Evolutionary conservation across 345 rosid species (phyloP).

Genomic region (Dovyalis caffra): DNA sequence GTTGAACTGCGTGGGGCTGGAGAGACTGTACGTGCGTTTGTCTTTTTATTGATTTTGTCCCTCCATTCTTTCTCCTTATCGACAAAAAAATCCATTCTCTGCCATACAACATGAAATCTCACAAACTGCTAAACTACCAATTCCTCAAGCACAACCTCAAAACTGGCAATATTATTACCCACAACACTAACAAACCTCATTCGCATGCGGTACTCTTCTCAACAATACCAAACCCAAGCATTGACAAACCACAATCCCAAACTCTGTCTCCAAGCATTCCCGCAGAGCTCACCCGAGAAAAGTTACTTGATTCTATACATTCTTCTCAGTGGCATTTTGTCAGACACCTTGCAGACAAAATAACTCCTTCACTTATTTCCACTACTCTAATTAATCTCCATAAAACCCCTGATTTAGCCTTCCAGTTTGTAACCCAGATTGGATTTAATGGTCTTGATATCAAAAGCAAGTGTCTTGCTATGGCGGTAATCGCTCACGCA

Average conservation of each 20-base stretch:
- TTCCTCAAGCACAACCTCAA: conserved; percentile 15
- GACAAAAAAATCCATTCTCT: not conserved
- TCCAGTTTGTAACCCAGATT: conserved; percentile 44
- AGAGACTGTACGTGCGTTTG: too few species aligned
- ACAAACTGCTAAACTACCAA: conserved; percentile 13
- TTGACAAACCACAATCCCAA: not conserved
- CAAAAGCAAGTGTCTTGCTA: conserved; percentile 58
- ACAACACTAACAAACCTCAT: not conserved
- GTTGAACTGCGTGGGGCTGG: too few species aligned
- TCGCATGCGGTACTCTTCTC: conserved; percentile 22
- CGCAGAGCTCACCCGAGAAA: conserved; percentile 1
- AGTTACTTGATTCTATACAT: conserved; percentile 25
- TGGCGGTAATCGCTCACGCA: conserved; percentile 52
- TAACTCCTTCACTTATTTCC: conserved; percentile 46
- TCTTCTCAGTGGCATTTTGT: conserved; percentile 81
- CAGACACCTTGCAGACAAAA: conserved; percentile 48
- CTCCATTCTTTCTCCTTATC: not conserved
- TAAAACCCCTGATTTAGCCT: conserved; percentile 59
- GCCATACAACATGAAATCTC: conserved; percentile 31
- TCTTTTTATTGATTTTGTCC: too few species aligned
- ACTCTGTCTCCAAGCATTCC: conserved; percentile 9
- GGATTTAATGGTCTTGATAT: conserved; percentile 42
- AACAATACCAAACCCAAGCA: conserved; percentile 16
- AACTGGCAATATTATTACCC: not conserved
- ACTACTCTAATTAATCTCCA: conserved; percentile 45